Evolutionary conservation across 257 asterid species (phyloP), one percentile per base, ranked within the genome.

Genomic region (Schizonepeta tenuifolia): DNA sequence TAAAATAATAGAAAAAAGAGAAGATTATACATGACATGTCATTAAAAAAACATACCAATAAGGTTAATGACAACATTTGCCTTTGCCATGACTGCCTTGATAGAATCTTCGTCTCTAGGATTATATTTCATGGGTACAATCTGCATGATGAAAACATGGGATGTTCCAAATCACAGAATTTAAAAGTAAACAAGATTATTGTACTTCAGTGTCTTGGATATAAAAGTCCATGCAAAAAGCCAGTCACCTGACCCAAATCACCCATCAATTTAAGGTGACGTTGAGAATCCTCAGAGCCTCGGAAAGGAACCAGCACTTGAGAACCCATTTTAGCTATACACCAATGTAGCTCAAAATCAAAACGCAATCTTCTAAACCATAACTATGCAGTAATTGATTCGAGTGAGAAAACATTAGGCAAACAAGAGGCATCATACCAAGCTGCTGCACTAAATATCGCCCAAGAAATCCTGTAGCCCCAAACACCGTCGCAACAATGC

Each of bases 261-360:
- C 98, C 99, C 99, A 92, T 90, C 82, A 95, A 74, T 78, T 95
- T 95, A 78, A 95, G 99, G 92, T 95, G 96, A n/a, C 99, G 93
- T 20, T 79, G 93, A 77, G 79, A 83, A 80, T 95, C 99, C 89
- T 95, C 99, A 18, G 91, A 89, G 67, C 97, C 99, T 59, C 99
- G 91, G 84, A 92, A 92, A 35, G 97, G 98, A 67, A 95, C 98
- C 71, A 95, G 83, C 17, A 95, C 97, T 83, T 92, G 98, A 62
- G 97, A 87, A 72, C 96, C 98, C 93, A 85, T 90, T 92, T 88
- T 95, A 79, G 98, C 99, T 95, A 28, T 77, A 38, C 31, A 15
- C 64, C 24, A 53, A 21, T 9, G 15, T 21, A 21, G 24, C 31
- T 3, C 56, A 53, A 53, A 55, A 60, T 71, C 8, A 64, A 74